Evolutionary conservation across 441 rosid species (phyloP), one percentile per base, ranked within the genome.

Genomic region (Codiaeum variegatum): DNA sequence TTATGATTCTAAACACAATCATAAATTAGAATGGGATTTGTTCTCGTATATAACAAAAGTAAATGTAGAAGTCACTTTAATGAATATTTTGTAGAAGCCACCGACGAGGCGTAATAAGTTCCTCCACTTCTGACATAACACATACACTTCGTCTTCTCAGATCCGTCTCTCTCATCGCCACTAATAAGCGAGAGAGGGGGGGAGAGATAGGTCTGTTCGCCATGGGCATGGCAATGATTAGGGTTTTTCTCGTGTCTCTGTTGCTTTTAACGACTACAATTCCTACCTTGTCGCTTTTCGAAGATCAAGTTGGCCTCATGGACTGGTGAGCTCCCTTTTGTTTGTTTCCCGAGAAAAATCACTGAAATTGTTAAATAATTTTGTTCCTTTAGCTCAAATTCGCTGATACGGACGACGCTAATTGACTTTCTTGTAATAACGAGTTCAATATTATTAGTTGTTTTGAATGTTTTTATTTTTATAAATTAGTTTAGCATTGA

Each of bases 231-330:
- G 91, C 90, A 86, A 74, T 83, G 87, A 73, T 83, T 81, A 85
- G 88, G 86, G 78, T 60, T 78, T 62, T 49, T 49, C 61, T 84
- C 63, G 44, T 81, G 28, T 51, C 84, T 29, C 36, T 91, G 12
- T 9, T 87, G 24, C 72, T 87, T 56, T 24, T 84, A 44, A 89
- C 92, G 29, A 74, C 84, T 38, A 64, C 82, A 12, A 65, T 66
- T 67, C 73, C 80, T 24, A 65, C 81, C 79, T 75, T 81, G 26
- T 89, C 97, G 42, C 92, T 96, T 52, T 93, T 84, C 71, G 99
- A 92, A 83, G 99, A 96, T 84, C 99, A 96, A 88, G 97, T 86
- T 51, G 98, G 99, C 67, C 96, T 96, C 83, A 83, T 87, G 88
- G 99, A 96, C 78, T 96, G 99, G 99, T 92, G 79, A 74, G 46